Percentiles rank a stretch among this genome's conserved stretches.
phyloP scores from a whole-genome alignment of 371 early-diverging fungal genomes.

The Syncephalastrum monosporum region DNA sequence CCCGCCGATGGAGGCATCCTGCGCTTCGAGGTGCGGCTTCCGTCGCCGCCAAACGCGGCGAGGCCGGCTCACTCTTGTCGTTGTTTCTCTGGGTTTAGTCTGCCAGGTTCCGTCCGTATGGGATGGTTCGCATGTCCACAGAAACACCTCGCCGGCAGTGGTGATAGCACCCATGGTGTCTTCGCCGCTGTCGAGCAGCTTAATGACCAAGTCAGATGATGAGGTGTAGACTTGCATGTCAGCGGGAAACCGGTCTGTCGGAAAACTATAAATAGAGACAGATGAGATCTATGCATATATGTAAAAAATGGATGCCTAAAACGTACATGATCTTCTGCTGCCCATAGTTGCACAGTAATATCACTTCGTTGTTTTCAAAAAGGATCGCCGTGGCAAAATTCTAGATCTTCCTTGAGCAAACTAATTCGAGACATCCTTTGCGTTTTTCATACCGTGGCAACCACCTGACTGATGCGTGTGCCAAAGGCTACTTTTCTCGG shows the following conservation, averaged over 20 bases:
- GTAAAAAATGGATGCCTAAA: background rate
- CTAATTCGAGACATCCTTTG: background rate
- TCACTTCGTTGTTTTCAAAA: slow-evolving; percentile 42
- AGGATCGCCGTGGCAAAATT: slow-evolving; percentile 58
- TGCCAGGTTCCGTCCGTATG: background rate
- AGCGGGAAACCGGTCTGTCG: slow-evolving; percentile 43
- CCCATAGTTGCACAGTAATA: slow-evolving; percentile 44
- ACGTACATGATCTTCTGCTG: slow-evolving; percentile 50
- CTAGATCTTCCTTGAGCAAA: slow-evolving; percentile 8
- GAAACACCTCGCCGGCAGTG: slow-evolving; percentile 49
- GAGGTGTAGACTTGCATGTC: slow-evolving; percentile 33
- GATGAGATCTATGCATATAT: no score
- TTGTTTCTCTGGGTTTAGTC: slow-evolving; percentile 2
- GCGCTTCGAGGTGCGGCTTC: slow-evolving; percentile 37
- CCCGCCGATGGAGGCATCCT: slow-evolving; percentile 51
- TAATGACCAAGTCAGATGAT: slow-evolving; percentile 16
- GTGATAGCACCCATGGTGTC: slow-evolving; percentile 54
- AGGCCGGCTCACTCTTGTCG: slow-evolving; percentile 20
- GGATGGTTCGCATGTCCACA: slow-evolving; percentile 42
- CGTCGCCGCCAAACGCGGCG: slow-evolving; percentile 46
- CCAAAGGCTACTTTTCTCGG: slow-evolving; percentile 57
- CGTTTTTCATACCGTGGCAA: slow-evolving; percentile 34
- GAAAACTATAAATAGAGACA: slow-evolving; percentile 23
- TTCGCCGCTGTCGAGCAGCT: slow-evolving; percentile 41
- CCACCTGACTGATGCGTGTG: slow-evolving; percentile 46